These are phyloP conservation scores for Aurinia saxatilis DNA, from an alignment of 345 rosid genomes.

Conservation along the genomic window DNA sequence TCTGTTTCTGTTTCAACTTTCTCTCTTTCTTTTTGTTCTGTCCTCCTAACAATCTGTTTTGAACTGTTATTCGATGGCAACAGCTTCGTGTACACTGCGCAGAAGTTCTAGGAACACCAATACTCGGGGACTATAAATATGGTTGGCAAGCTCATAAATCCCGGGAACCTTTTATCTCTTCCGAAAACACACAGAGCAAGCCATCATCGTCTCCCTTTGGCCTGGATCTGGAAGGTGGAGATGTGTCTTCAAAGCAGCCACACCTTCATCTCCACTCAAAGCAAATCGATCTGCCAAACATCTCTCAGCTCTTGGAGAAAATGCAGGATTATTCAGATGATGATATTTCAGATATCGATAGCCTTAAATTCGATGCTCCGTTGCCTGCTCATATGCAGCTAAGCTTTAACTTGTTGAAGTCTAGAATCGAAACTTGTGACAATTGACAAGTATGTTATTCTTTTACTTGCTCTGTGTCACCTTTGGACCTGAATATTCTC, in stretches of 20 bases:
- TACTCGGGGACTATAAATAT: constrained; percentile 88
- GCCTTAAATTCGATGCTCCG: constrained; percentile 61
- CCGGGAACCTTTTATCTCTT: constrained; percentile 18
- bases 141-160: constrained; percentile 80
- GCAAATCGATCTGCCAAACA: constrained; percentile 63
- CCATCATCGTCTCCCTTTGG: constrained; percentile 47
- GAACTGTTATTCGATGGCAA: constrained; percentile 7
- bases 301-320: constrained; percentile 47
- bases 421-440: constrained; percentile 20
- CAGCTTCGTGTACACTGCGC: constrained; percentile 98
- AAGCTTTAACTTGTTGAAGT: constrained; percentile 55
- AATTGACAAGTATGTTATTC: background rate
- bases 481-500: background rate
- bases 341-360: constrained; percentile 41
- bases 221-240: constrained; percentile 64
- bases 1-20: background rate
- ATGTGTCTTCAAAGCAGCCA: constrained; percentile 56
- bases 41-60: background rate
- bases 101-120: constrained; percentile 83
- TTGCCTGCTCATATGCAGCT: constrained; percentile 81
- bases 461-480: background rate
- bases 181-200: constrained; percentile 6
- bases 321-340: constrained; percentile 31
- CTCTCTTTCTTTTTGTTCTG: background rate
- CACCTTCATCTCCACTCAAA: constrained; percentile 87